These are phyloP conservation scores for Lupinus albus DNA, from an alignment of 306 rosid genomes.

Conservation along the genomic window DNA sequence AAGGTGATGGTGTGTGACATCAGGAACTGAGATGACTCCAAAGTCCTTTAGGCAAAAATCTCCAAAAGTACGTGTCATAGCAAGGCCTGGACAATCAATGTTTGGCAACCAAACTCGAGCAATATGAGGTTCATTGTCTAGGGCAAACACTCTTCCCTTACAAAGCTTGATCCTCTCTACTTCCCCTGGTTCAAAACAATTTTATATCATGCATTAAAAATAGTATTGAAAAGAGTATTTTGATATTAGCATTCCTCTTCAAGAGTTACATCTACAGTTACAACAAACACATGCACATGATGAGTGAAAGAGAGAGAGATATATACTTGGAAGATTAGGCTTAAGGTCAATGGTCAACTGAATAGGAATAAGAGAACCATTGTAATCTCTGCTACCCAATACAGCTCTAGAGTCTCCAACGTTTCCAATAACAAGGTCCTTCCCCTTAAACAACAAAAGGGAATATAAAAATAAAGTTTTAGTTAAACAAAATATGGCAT, in stretches of 20 bases:
- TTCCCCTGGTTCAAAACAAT: slow-evolving; percentile 55
- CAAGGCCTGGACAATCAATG: slow-evolving; percentile 78
- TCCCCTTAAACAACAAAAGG: slow-evolving; percentile 50
- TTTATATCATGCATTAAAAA: neutral
- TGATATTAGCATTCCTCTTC: no score
- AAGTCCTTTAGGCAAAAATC: slow-evolving; percentile 81
- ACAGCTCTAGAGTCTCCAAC: slow-evolving; percentile 64
- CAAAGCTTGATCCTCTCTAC: slow-evolving; percentile 67
- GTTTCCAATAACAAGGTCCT: slow-evolving; percentile 65
- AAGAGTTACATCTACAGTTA: neutral
- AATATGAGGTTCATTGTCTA: slow-evolving; percentile 59
- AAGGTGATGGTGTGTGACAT: slow-evolving; percentile 54
- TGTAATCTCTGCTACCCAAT: slow-evolving; percentile 61
- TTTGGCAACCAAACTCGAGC: slow-evolving; percentile 84
- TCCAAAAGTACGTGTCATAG: slow-evolving; percentile 91
- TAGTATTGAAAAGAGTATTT: no score
- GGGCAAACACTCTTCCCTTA: slow-evolving; percentile 82
- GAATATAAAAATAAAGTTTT: neutral
- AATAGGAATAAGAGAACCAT: slow-evolving; percentile 54
- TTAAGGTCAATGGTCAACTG: slow-evolving; percentile 85
- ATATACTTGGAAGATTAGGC: slow-evolving; percentile 75
- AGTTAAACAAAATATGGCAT: neutral
- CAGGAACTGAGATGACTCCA: slow-evolving; percentile 80
- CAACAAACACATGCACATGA: neutral
- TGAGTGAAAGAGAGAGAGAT: neutral